Evolutionary conservation across 441 rosid species (phyloP).

Genomic region (Adansonia madagascariensis): DNA sequence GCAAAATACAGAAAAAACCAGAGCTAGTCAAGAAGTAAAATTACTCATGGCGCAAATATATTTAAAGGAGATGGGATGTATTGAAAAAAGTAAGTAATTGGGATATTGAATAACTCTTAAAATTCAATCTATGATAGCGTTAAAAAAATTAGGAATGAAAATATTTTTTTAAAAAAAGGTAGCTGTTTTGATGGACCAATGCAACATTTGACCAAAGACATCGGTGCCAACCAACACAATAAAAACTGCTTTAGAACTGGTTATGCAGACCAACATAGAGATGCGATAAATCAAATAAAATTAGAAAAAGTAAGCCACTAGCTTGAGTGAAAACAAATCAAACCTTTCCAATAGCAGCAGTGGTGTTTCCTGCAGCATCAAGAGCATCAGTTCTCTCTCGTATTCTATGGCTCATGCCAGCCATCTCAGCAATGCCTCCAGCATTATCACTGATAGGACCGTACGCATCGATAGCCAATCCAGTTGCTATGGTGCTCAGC

Average conservation of each 20-base stretch:
- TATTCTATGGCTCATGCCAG: conserved; percentile 75
- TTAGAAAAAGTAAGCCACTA: neutral
- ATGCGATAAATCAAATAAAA: neutral
- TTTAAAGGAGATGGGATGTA: neutral
- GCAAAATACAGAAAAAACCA: neutral
- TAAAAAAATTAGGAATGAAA: neutral
- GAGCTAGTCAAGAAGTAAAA: neutral
- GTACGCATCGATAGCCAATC: conserved; percentile 74
- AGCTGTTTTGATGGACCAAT: neutral
- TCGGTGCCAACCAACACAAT: neutral
- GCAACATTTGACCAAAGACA: neutral
- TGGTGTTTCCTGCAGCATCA: conserved; percentile 44
- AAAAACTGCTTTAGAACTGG: neutral
- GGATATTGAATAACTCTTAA: conserved; percentile 16
- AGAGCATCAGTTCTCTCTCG: conserved; percentile 71
- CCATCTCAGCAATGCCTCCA: conserved; percentile 82
- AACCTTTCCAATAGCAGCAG: conserved; percentile 44
- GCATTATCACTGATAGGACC: conserved; percentile 84
- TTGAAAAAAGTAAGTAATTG: neutral
- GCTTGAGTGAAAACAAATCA: conserved; percentile 18
- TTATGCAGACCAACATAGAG: conserved; percentile 15
- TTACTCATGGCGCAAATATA: neutral
- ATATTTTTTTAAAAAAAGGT: neutral
- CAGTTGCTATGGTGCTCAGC: conserved; percentile 75
- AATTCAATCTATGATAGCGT: neutral